Percentiles rank a stretch among this genome's conserved stretches.
phyloP scores from a whole-genome alignment of 139 green algal genomes.

The Microglena sp. region DNA sequence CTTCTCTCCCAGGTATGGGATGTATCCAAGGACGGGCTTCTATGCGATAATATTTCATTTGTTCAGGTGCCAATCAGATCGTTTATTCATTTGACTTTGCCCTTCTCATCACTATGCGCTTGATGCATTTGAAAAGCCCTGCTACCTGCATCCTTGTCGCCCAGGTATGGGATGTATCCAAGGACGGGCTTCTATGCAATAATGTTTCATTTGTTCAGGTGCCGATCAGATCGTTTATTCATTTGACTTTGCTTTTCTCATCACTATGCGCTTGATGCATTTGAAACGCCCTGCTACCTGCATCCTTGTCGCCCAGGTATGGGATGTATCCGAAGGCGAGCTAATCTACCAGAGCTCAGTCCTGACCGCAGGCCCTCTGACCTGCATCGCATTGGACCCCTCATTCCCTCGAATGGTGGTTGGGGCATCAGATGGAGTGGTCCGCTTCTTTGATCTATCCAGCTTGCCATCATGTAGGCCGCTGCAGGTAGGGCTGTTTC shows the following conservation, averaged over 20 bases:
- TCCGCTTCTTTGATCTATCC: constrained; percentile 37
- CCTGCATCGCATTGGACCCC: constrained; percentile 25
- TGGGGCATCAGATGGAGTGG: constrained; percentile 27
- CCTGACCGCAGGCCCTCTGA: constrained; percentile 24
- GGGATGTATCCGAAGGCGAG: constrained; percentile 27
- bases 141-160: neutral
- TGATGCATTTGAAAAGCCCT: no score
- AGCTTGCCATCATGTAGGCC: constrained; percentile 11
- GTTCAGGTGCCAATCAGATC: no score
- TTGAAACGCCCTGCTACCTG: no score
- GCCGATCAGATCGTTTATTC: no score
- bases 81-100: no score
- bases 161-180: constrained; percentile 35
- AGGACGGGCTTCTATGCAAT: constrained; percentile 14
- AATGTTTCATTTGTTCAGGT: no score
- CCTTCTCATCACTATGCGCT: no score
- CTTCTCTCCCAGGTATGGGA: no score
- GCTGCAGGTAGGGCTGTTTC: constrained; percentile 11
- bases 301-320: constrained; percentile 16
- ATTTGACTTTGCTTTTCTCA: no score
- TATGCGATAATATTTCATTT: no score
- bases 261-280: no score
- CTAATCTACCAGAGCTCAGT: constrained; percentile 25
- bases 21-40: no score
- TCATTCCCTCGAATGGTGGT: constrained; percentile 21